phyloP scores from a whole-genome alignment of 768 basidiomycete genomes.

The Psilocybe azurescens region DNA sequence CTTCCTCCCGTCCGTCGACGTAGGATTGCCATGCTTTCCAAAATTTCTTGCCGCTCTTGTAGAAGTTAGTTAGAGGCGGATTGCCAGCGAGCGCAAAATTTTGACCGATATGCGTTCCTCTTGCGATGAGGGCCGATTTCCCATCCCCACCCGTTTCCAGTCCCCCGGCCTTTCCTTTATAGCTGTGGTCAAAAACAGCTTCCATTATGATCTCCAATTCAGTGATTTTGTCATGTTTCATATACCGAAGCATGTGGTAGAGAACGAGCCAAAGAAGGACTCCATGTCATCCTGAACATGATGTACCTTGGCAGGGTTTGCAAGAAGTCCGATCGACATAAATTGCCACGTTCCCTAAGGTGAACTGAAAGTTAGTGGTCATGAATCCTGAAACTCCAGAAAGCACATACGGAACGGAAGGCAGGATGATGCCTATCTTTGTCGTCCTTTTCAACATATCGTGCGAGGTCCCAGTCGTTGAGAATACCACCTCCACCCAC shows the following conservation, averaged over 20 bases:
- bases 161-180: too few species aligned
- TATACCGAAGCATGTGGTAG: conserved; percentile 6
- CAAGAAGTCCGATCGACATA: conserved; percentile 29
- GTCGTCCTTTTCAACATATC: neutral
- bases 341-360: conserved; percentile 38
- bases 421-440: neutral
- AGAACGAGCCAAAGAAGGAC: conserved; percentile 29
- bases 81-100: too few species aligned
- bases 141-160: too few species aligned
- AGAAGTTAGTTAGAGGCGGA: too few species aligned
- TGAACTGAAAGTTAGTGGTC: neutral
- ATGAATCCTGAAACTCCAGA: neutral
- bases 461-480: conserved; percentile 31
- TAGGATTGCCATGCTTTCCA: too few species aligned
- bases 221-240: neutral
- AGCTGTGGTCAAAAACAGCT: too few species aligned
- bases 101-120: too few species aligned
- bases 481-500: conserved; percentile 23
- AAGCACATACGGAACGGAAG: conserved; percentile 18
- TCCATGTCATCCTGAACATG: conserved; percentile 34
- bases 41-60: too few species aligned
- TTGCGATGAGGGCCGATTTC: too few species aligned
- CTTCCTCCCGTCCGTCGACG: too few species aligned
- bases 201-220: neutral
- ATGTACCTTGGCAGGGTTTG: conserved; percentile 21